These are phyloP conservation scores for Boletellus sp. DNA, from an alignment of 768 basidiomycete species.

Conservation along the genomic window DNA sequence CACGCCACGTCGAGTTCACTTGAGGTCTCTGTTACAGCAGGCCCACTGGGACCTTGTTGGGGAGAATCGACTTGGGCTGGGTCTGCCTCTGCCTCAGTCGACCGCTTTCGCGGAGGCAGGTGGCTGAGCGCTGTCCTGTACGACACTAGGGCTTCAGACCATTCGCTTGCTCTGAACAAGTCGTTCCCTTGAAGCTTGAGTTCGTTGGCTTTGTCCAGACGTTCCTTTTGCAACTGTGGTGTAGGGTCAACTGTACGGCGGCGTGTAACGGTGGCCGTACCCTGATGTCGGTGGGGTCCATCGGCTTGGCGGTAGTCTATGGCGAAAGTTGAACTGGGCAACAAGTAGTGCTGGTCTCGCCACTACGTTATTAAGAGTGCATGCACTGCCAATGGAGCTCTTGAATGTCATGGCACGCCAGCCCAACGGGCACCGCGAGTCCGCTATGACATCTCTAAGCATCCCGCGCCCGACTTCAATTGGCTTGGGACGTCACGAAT, in stretches of 20 bases:
- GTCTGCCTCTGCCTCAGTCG: constrained; percentile 15
- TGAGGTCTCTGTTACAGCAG: constrained; percentile 16
- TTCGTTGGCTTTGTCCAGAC: constrained; percentile 50
- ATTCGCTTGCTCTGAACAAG: constrained; percentile 59
- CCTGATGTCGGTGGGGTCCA: constrained; percentile 1
- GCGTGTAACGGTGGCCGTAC: neutral
- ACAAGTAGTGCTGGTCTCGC: no score
- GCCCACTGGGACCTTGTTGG: constrained; percentile 4
- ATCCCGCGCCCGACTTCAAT: no score
- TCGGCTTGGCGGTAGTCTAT: neutral
- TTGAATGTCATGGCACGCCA: no score
- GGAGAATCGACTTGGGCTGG: constrained; percentile 19
- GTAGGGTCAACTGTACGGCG: neutral
- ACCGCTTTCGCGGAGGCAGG: constrained; percentile 49
- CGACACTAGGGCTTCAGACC: constrained; percentile 65
- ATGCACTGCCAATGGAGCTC: no score
- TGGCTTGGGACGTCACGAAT: no score
- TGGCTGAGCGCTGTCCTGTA: constrained; percentile 68
- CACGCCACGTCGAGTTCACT: constrained; percentile 43
- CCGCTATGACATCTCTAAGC: no score
- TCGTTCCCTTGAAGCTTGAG: constrained; percentile 76
- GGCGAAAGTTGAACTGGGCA: no score
- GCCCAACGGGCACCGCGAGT: no score
- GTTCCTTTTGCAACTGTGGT: constrained; percentile 34
- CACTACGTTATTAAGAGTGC: no score